Conservation (phyloP, 345 rosid species). For the Hibiscus mutabilis region DNA sequence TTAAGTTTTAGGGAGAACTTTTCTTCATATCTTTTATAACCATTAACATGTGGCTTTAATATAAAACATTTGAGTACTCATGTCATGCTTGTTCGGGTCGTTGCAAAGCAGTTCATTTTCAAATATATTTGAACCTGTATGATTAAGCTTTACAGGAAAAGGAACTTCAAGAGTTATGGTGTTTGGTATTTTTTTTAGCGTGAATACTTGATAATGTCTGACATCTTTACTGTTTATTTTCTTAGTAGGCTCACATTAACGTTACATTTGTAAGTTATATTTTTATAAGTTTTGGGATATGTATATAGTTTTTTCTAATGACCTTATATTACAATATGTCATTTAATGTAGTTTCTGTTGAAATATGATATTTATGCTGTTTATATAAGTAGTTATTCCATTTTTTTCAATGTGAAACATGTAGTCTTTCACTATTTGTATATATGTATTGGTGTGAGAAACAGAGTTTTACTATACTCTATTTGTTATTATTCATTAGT, state of each 20-base stretch:
- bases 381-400: neutral
- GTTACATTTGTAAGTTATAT: neutral
- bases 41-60: neutral
- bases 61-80: neutral
- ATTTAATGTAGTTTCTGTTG: neutral
- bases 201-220: neutral
- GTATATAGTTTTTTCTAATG: neutral
- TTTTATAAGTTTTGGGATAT: neutral
- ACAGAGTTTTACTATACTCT: too few relatives aligned
- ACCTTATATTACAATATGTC: neutral
- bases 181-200: neutral
- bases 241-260: neutral
- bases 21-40: neutral
- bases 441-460: too few relatives aligned
- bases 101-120: neutral
- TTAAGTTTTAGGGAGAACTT: neutral
- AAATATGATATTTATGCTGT: neutral
- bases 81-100: neutral
- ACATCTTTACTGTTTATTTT: neutral
- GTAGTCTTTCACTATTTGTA: neutral
- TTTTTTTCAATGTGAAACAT: neutral
- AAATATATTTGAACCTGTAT: neutral
- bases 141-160: neutral
- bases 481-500: too few relatives aligned
- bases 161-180: conserved; percentile 11